Evolutionary conservation across 805 yeast genomes (phyloP).

Genomic region (Pichia nanzhaoensis): DNA sequence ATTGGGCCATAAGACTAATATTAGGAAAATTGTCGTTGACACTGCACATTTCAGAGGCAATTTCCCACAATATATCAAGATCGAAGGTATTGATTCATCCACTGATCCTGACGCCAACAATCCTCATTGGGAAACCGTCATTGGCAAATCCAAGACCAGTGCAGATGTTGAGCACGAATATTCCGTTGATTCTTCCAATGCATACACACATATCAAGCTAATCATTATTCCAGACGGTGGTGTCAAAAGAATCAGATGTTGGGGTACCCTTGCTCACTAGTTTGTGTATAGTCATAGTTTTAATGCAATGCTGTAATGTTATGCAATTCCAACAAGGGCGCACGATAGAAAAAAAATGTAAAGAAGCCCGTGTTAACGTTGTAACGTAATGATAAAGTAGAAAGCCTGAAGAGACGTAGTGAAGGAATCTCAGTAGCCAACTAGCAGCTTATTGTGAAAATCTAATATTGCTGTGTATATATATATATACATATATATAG

Average conservation of each 20-base stretch:
- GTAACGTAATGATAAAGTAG: no score
- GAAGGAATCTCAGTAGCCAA: no score
- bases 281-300: no score
- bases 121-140: constrained; percentile 55
- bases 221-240: constrained; percentile 97
- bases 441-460: no score
- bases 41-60: constrained; percentile 95
- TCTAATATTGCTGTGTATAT: no score
- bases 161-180: constrained; percentile 77
- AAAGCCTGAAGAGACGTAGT: no score
- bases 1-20: constrained; percentile 59
- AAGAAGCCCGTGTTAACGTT: no score
- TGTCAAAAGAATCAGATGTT: constrained; percentile 80
- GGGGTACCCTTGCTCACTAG: constrained; percentile 40
- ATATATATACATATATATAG: no score
- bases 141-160: constrained; percentile 64
- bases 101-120: constrained; percentile 37
- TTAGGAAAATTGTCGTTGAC: constrained; percentile 64
- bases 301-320: no score
- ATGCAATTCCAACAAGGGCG: no score
- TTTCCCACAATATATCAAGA: constrained; percentile 73
- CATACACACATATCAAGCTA: constrained; percentile 64
- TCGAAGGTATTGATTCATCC: constrained; percentile 49
- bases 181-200: constrained; percentile 26
- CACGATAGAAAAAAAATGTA: no score